phyloP scores from a whole-genome alignment of 345 rosid species.

The Corchorus capsularis region DNA sequence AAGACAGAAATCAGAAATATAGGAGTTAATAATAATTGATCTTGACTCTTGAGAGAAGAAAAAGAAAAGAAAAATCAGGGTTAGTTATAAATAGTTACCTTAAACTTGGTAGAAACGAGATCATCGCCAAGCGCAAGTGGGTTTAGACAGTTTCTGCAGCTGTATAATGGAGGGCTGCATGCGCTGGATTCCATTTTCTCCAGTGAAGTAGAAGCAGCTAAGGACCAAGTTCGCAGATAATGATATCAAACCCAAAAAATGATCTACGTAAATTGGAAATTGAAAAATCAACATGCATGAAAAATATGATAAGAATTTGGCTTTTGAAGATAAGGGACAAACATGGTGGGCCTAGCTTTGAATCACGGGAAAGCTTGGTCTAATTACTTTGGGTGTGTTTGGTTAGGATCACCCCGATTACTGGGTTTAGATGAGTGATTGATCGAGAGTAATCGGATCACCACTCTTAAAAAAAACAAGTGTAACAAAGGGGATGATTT shows the following conservation, averaged over 20 bases:
- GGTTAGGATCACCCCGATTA: no score
- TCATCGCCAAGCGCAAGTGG: slow-evolving; percentile 30
- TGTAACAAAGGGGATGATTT: no score
- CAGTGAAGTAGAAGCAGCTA: neutral
- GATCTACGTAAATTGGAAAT: neutral
- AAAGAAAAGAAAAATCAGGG: neutral
- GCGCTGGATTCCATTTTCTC: neutral
- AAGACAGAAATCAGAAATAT: no score
- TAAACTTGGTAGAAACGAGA: slow-evolving; percentile 28
- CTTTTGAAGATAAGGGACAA: neutral
- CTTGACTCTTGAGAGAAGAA: neutral
- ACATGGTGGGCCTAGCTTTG: neutral
- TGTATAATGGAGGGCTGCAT: slow-evolving; percentile 17
- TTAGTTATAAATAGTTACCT: slow-evolving; percentile 26
- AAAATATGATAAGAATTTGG: neutral
- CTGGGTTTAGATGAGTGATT: no score
- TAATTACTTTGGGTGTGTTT: no score
- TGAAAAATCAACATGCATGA: neutral
- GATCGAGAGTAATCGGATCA: no score
- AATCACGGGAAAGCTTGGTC: neutral
- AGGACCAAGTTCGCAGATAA: neutral
- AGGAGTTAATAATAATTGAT: no score
- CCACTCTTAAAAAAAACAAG: no score
- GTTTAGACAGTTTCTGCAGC: slow-evolving; percentile 37
- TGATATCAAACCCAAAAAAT: neutral